Evolutionary conservation across 192 early-diverging fungal species (phyloP).

Genomic region (Linnemannia schmuckeri): DNA sequence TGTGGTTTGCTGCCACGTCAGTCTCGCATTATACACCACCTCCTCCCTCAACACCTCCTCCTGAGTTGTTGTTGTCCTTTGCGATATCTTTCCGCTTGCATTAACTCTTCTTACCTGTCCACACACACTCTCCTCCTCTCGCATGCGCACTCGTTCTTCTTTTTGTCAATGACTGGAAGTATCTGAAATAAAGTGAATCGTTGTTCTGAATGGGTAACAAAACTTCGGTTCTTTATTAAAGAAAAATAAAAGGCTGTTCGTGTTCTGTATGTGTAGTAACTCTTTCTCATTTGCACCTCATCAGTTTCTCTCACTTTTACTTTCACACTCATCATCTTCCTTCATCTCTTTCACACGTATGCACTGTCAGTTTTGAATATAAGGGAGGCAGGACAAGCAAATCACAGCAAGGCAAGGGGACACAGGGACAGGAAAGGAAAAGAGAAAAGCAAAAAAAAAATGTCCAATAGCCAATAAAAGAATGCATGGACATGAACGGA

Average conservation of each 20-base stretch:
- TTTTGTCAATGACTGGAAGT: not conserved
- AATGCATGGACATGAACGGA: not conserved
- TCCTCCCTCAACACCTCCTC: not conserved
- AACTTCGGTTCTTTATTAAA: slow-evolving; percentile 9
- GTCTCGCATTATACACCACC: not conserved
- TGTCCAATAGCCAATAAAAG: not conserved
- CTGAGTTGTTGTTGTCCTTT: not conserved
- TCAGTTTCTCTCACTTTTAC: slow-evolving; percentile 4
- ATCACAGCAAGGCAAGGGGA: not conserved
- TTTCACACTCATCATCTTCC: slow-evolving; percentile 11
- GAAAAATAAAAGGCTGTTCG: not conserved
- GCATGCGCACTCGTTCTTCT: not conserved
- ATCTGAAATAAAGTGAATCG: slow-evolving; percentile 9
- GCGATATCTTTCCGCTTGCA: not conserved
- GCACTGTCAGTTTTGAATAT: not conserved
- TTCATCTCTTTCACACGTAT: not conserved
- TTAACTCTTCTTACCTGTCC: too few relatives aligned
- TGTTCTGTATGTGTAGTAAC: not conserved
- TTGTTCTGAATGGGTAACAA: slow-evolving; percentile 1
- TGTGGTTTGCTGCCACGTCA: not conserved
- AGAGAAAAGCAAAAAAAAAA: not conserved
- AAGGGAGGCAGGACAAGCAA: not conserved
- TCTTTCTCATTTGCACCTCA: not conserved
- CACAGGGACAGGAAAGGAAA: too few relatives aligned
- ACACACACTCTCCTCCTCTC: not conserved